phyloP scores from a whole-genome alignment of 208 protist genomes.

The Crithidia expoeki region DNA sequence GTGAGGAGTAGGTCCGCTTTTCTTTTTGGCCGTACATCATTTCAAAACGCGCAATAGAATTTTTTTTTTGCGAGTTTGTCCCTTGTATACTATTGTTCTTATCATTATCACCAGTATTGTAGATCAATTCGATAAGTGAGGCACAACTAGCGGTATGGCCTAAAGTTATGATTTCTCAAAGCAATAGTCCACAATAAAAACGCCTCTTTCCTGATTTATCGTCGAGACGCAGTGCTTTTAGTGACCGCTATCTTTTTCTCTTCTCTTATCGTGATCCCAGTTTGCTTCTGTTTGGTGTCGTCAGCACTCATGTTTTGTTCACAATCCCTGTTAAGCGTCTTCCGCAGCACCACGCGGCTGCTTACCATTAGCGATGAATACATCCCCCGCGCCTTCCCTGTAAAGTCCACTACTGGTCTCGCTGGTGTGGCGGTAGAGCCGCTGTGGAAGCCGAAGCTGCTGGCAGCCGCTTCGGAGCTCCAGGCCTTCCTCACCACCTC shows the following conservation, averaged over 20 bases:
- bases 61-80: neutral
- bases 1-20: neutral
- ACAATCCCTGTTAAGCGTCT: constrained; percentile 35
- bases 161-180: no score
- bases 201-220: neutral
- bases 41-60: neutral
- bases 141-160: no score
- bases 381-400: constrained; percentile 91
- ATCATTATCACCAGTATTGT: neutral
- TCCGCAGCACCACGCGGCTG: constrained; percentile 54
- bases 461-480: constrained; percentile 83
- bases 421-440: constrained; percentile 90
- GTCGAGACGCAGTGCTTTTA: neutral
- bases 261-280: neutral
- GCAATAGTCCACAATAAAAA: neutral
- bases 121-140: no score
- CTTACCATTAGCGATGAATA: constrained; percentile 90
- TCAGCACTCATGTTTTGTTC: constrained; percentile 23
- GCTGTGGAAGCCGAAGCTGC: constrained; percentile 91
- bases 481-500: constrained; percentile 82
- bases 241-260: neutral
- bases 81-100: neutral
- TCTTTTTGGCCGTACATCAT: neutral
- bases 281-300: neutral
- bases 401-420: constrained; percentile 90